Base-by-base conservation (phyloP, 805 yeast species). In the Starmerella vitae region DNA sequence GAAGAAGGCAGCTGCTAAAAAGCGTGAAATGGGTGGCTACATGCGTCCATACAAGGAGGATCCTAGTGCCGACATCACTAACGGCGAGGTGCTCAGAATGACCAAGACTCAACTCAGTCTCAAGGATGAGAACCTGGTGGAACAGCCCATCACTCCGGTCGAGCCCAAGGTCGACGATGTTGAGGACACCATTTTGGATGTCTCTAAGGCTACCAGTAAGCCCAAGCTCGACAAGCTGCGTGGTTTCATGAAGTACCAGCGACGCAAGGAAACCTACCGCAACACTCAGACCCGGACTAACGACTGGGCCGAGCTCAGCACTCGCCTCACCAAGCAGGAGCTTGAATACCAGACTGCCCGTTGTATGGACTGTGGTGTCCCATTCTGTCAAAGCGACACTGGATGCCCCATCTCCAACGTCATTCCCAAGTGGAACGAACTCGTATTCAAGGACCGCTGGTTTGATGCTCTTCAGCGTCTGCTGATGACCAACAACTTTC, bases 361-460 rank as follows among this genome's bases (percentile, higher is more conserved):
- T 63, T 88, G 98, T 71, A 88, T 91, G 94, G 97, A 88, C 64
- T 88, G 98, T 70, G 98, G 98, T 68, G 93, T 91, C 53, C 98
- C 98, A 43, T 88, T 88, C 74, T 88, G 98, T 70, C 93, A 88
- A 56, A 79, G 94, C 34, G 97, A 88, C 61, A 81, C 94, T 32
- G 98, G 98, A 44, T 88, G 98, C 67, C 98, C 98, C 38, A 80
- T 88, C 50, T 85, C 96, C 38, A 88, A 88, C 64, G 77, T 88
- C 52, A 88, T 88, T 67, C 98, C 98, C 47, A 86, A 88, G 64
- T 91, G 95, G 88, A 91, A 88, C 61, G 97, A 86, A 60, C 72
- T 91, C 51, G 94, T 88, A 15, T 88, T 85, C 74, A 74, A 85
- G 61, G 88, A 84, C 62, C 76, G 88, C 58, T 88, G 97, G 97